Evolutionary conservation across 352 stramenopile genomes (phyloP).

Genomic region (Globisporangium echinulatum): DNA sequence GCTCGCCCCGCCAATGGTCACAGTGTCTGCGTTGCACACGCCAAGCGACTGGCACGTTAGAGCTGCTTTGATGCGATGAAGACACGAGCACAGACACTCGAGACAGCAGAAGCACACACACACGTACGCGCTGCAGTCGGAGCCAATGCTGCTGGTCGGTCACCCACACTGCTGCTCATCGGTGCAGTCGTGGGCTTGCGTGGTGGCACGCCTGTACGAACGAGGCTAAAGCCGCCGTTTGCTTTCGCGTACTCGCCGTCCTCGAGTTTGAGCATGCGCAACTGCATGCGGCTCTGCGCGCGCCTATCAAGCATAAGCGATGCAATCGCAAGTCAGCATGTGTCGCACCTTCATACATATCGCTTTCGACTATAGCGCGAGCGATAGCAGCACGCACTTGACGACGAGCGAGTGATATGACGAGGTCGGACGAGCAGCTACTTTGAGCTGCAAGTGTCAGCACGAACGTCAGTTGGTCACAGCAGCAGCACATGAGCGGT

Average conservation of each 20-base stretch:
- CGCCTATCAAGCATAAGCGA: conserved; percentile 9
- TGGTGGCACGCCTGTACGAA: conserved; percentile 46
- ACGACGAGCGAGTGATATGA: conserved; percentile 5
- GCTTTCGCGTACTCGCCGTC: conserved; percentile 72
- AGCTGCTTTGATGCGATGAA: background rate
- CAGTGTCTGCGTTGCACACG: conserved; percentile 21
- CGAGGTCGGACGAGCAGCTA: conserved; percentile 2
- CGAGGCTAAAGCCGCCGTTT: conserved; percentile 64
- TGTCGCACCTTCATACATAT: background rate
- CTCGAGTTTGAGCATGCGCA: conserved; percentile 48
- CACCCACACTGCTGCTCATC: background rate
- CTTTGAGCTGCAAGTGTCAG: conserved; percentile 7
- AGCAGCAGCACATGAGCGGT: background rate
- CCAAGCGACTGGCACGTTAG: background rate
- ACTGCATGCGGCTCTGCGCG: conserved; percentile 35
- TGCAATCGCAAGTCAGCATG: background rate
- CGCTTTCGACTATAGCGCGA: background rate
- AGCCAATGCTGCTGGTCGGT: background rate
- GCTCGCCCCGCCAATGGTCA: conserved; percentile 38
- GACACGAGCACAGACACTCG: background rate
- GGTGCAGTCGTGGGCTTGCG: conserved; percentile 5
- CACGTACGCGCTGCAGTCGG: background rate
- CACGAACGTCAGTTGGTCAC: background rate
- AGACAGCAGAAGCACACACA: background rate
- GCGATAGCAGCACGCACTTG: conserved; percentile 7